Conservation (phyloP, 2,329 filamentous ascomycete genomes). For the Calonectria naviculata region DNA sequence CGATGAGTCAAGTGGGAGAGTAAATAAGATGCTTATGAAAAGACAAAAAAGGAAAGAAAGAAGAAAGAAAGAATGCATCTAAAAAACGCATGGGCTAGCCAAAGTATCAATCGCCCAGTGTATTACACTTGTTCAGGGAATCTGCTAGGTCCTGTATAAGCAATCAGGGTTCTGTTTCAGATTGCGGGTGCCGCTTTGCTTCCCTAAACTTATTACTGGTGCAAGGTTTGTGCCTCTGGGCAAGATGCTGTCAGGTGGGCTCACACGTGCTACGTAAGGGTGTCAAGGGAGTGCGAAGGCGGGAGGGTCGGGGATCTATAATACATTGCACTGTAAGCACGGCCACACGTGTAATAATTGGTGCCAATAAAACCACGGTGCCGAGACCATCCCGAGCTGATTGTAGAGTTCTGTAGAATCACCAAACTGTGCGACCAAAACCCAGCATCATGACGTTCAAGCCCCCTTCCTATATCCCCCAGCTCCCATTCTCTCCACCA, state of each 20-base stretch:
- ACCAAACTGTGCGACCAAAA: neutral
- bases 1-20: no score
- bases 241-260: neutral
- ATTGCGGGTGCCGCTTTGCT: neutral
- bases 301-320: neutral
- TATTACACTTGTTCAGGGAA: neutral
- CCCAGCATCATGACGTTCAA: constrained; percentile 7
- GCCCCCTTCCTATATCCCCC: constrained; percentile 11
- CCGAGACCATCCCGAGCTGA: neutral
- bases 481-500: constrained; percentile 6
- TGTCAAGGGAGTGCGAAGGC: neutral
- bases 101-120: neutral
- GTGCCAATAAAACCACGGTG: constrained; percentile 2
- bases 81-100: no score
- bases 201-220: neutral
- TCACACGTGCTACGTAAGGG: constrained; percentile 1
- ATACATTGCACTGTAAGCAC: constrained; percentile 7
- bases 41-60: no score
- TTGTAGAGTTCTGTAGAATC: constrained; percentile 1
- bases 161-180: neutral
- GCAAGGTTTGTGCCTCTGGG: neutral
- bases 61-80: no score
- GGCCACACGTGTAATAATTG: constrained; percentile 11
- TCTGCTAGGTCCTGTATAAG: neutral
- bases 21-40: no score